Percentiles rank a stretch among this genome's conserved stretches.
These are phyloP conservation scores for Meredithiella fracta DNA, from an alignment of 2,329 filamentous ascomycete species.

Conservation along the genomic window DNA sequence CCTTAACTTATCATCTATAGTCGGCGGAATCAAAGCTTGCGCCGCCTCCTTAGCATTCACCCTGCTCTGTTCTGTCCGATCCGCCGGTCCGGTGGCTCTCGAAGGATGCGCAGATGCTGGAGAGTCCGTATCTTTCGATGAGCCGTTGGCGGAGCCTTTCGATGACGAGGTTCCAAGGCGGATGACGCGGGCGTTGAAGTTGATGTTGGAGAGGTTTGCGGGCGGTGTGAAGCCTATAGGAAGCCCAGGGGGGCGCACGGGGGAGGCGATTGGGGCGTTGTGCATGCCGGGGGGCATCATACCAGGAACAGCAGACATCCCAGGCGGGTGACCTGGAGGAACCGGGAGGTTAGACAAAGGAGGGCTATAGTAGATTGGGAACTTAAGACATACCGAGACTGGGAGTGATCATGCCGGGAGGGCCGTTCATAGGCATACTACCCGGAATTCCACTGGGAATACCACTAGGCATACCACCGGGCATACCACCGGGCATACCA, in stretches of 20 bases:
- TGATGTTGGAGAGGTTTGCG: constrained; percentile 88
- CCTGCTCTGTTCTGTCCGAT: constrained; percentile 43
- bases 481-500: constrained; percentile 1
- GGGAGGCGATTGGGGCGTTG: constrained; percentile 54
- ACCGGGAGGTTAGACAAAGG: constrained; percentile 8
- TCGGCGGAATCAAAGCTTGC: constrained; percentile 63
- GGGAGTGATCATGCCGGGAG: constrained; percentile 61
- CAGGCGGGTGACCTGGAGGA: constrained; percentile 52
- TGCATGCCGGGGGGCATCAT: constrained; percentile 64
- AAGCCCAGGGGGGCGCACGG: constrained; percentile 64
- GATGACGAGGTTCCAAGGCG: constrained; percentile 62
- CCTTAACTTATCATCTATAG: constrained; percentile 74
- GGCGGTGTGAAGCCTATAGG: constrained; percentile 77
- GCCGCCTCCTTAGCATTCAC: constrained; percentile 50
- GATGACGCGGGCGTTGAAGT: constrained; percentile 94
- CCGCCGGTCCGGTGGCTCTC: constrained; percentile 25
- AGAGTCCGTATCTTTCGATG: constrained; percentile 30
- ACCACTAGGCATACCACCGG: not conserved
- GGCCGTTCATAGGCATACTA: constrained; percentile 20
- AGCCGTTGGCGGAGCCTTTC: constrained; percentile 35
- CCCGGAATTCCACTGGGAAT: constrained; percentile 14
- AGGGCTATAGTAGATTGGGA: not conserved
- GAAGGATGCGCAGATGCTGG: constrained; percentile 16
- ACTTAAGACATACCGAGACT: constrained; percentile 55
- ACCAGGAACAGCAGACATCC: constrained; percentile 65